These are phyloP conservation scores for Fusarium sp. DNA, from an alignment of 2,329 filamentous ascomycete genomes.

Conservation along the genomic window DNA sequence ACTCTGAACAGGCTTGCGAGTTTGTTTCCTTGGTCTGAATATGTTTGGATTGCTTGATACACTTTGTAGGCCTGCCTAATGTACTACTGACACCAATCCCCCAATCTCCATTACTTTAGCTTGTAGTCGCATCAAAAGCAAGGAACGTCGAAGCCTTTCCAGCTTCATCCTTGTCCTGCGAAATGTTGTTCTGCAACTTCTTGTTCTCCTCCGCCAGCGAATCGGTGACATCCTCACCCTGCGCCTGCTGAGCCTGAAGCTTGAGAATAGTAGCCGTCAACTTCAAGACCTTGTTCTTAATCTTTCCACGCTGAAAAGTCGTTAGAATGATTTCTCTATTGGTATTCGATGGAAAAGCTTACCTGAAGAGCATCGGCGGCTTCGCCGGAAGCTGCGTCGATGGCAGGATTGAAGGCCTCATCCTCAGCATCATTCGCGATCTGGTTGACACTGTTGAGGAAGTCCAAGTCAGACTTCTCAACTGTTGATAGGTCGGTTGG, in stretches of 20 bases:
- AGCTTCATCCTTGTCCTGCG: constrained; percentile 55
- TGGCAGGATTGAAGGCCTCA: constrained; percentile 63
- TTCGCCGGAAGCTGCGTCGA: constrained; percentile 57
- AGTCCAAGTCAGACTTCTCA: constrained; percentile 56
- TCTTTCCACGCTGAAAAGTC: constrained; percentile 58
- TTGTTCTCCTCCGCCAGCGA: constrained; percentile 57
- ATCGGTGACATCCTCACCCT: constrained; percentile 57
- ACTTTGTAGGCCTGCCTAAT: not conserved
- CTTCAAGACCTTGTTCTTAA: constrained; percentile 69
- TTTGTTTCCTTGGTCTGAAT: not conserved
- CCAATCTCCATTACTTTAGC: not conserved
- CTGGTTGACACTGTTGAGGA: constrained; percentile 60
- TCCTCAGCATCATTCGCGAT: constrained; percentile 64
- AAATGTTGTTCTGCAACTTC: constrained; percentile 64
- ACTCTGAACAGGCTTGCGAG: not conserved
- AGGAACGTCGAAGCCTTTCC: constrained; percentile 54
- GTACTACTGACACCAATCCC: too few relatives aligned
- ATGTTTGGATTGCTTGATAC: not conserved
- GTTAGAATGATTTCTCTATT: not conserved
- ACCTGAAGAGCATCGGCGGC: constrained; percentile 59
- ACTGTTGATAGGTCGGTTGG: constrained; percentile 55
- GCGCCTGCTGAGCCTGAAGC: constrained; percentile 60
- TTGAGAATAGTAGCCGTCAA: constrained; percentile 61
- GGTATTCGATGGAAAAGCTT: not conserved
- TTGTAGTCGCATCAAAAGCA: constrained; percentile 33